Base-by-base conservation (phyloP, 2,329 filamentous ascomycete genomes). In the Cladophialophora carrionii region DNA sequence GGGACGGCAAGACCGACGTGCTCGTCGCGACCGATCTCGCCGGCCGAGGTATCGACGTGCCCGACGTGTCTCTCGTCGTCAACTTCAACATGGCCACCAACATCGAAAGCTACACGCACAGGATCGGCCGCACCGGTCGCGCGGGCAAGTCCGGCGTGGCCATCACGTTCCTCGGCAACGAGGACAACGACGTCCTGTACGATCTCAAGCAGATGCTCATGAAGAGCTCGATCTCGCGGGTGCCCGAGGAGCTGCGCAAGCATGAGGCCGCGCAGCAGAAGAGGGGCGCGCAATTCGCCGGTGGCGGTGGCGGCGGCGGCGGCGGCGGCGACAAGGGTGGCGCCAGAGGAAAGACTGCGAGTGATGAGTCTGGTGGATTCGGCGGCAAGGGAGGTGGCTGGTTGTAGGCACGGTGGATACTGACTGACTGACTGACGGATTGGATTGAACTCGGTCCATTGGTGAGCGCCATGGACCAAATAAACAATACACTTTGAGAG, bases 41-140 rank as follows among this genome's bases (percentile, higher is more conserved):
- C 0, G 95, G 94, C 68, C 88, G 95, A 82, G 95, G 95, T 91
- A 97, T 99, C 77, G 95, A 99, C 78, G 93, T 99, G 3, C 88
- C 90, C 0, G 95, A 98, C 74, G 95, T 99, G 48, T 91, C 87
- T 68, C 85, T 99, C 66, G 95, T 99, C 63, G 85, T 99, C 76
- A 99, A 99, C 82, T 99, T 98, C 86, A 99, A 98, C 83, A 98
- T 99, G 95, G 90, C 95, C 0, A 88, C 81, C 12, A 92, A 84
- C 71, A 98, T 99, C 71, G 95, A 99, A 80, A 90, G 87, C 74
- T 99, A 99, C 77, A 98, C 94, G 2, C 95, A 99, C 83, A 89
- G 95, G 81, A 90, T 99, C 74, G 95, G 95, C 78, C 90, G 95
- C 81, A 99, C 95, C 1, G 95, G 95, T 83, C 90, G 95, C 88